phyloP scores from a whole-genome alignment of 805 yeast genomes.

The Barnettozyma siamensis region DNA sequence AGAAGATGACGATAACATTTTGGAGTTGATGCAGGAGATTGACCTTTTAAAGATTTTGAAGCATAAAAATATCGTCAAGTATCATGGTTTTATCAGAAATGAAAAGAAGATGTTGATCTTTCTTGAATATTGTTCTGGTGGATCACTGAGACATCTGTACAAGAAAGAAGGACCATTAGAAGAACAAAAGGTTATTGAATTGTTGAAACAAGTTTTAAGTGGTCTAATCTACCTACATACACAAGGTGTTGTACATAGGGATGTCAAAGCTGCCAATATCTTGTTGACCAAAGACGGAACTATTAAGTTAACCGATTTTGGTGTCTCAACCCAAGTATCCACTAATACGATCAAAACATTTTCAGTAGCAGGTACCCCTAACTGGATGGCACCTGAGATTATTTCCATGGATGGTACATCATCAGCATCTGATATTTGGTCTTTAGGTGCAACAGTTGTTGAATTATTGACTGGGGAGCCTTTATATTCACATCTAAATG shows the following conservation, averaged over 20 bases:
- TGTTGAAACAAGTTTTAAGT: slow-evolving; percentile 61
- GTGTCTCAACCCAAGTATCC: slow-evolving; percentile 68
- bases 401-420: slow-evolving; percentile 80
- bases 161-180: slow-evolving; percentile 38
- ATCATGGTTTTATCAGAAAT: slow-evolving; percentile 82
- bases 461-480: slow-evolving; percentile 85
- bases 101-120: slow-evolving; percentile 69
- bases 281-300: slow-evolving; percentile 59
- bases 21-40: slow-evolving; percentile 56
- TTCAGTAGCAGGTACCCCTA: slow-evolving; percentile 79
- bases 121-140: slow-evolving; percentile 63
- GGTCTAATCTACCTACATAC: slow-evolving; percentile 63
- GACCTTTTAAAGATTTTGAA: slow-evolving; percentile 67
- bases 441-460: slow-evolving; percentile 89
- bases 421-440: slow-evolving; percentile 88
- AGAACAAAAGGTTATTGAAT: slow-evolving; percentile 56
- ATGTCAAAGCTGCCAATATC: slow-evolving; percentile 75
- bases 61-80: slow-evolving; percentile 88
- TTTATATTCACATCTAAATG: slow-evolving; percentile 71
- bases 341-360: slow-evolving; percentile 43
- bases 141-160: slow-evolving; percentile 47
- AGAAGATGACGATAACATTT: slow-evolving; percentile 66
- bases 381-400: slow-evolving; percentile 99
- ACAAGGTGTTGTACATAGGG: slow-evolving; percentile 65
- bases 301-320: slow-evolving; percentile 69